Base-by-base conservation (phyloP, 129 eudicot genomes). In the Mikania micrantha region DNA sequence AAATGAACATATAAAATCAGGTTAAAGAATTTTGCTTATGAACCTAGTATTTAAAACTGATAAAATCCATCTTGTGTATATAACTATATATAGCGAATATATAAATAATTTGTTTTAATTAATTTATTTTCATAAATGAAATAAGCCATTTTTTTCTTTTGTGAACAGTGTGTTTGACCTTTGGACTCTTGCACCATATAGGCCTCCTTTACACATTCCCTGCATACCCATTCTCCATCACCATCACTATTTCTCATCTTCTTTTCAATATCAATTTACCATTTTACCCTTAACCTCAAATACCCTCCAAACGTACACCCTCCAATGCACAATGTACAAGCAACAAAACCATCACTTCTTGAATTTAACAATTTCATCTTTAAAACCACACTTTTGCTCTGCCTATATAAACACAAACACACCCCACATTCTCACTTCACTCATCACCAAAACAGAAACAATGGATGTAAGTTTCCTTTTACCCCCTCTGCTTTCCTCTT, bases 391-490 rank as follows among this genome's bases (percentile, higher is more conserved):
- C 20, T 31, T 20, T 47, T 7, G 45, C 49, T 70, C 40, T 28
- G 25, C 45, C 69, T 71, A 53, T 52, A 60, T 71, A 71, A 45
- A 71, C 29, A 45, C 34, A 45, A 35, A 22, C 35, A 8, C 45
- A 48, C 60, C 21, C 40, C 54, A 19, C 65, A 54, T 38, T 60
- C 79, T 50, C 58, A 35, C 69, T 44, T 45, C 57, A 75, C 34
- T 40, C 16, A 15, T 38, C 67, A 66, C 34, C 68, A 10, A 9
- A 38, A 1, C 22, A 21, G 11, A 36, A 34, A 36, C 11, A 15
- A 75, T 75, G 80, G 80, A 75, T 59, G 80, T 75, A 67, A 76
- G 80, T 68, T 68, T n/a, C 75, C 25, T 45, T 67, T 76, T 31
- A 35, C 47, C 58, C 41, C 63, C 62, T 31, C 8, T 0, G 44